These are phyloP conservation scores for Coemansia sp. DNA, from an alignment of 192 early-diverging fungal species.

Conservation along the genomic window DNA sequence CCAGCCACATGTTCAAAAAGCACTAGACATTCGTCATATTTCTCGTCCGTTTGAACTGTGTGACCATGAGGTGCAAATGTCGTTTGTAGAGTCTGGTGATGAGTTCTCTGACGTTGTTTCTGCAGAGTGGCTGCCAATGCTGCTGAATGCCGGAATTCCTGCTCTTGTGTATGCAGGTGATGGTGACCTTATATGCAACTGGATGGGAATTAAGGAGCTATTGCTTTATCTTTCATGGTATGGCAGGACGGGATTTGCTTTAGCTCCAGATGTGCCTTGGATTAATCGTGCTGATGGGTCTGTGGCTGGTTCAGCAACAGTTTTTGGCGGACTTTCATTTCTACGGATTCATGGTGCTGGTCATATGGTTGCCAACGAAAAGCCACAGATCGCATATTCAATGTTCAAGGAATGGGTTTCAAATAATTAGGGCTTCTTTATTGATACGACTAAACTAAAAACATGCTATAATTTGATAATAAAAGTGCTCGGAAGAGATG, in stretches of 20 bases:
- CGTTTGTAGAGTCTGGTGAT: constrained; percentile 81
- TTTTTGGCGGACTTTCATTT: constrained; percentile 73
- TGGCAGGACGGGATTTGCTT: constrained; percentile 66
- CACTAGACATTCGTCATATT: constrained; percentile 63
- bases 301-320: constrained; percentile 62
- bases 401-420: constrained; percentile 81
- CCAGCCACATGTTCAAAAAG: constrained; percentile 61
- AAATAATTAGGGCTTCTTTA: not conserved
- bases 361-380: constrained; percentile 90
- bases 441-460: not conserved
- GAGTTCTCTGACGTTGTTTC: constrained; percentile 69
- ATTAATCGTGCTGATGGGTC: constrained; percentile 42
- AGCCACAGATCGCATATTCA: constrained; percentile 71
- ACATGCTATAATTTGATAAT: too few relatives aligned
- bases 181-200: constrained; percentile 89
- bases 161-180: constrained; percentile 88
- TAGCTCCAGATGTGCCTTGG: constrained; percentile 74
- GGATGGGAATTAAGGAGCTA: constrained; percentile 82
- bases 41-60: constrained; percentile 67
- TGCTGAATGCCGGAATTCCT: constrained; percentile 75
- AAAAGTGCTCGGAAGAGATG: too few relatives aligned
- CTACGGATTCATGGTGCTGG: constrained; percentile 81
- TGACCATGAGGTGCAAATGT: constrained; percentile 71
- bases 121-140: constrained; percentile 55
- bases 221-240: constrained; percentile 78